Evolutionary conservation across 2,329 filamentous ascomycete species (phyloP), one percentile per base, ranked within the genome.

Genomic region (Diaporthe vaccinii): DNA sequence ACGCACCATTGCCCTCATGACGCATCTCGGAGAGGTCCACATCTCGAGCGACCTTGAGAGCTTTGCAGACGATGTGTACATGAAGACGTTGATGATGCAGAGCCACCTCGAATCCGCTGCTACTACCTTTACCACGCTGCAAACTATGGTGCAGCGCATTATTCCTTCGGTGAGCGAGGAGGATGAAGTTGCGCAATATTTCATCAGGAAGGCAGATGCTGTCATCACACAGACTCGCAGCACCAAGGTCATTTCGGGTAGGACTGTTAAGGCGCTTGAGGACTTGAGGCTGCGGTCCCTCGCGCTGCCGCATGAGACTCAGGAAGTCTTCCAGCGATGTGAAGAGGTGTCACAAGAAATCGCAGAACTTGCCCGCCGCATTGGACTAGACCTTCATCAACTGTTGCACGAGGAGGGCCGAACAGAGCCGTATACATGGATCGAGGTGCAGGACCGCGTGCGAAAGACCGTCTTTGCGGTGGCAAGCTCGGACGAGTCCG

Each of bases 21-120:
- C 91, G n/a, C 95, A 98, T 82, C 89, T 98, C 20, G 93, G 92
- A 14, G 94, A 96, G 81, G 92, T 96, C 31, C 92, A 98, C 80
- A 92, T 98, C 62, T 89, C 91, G 1, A 87, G 89, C 71, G 92
- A 90, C 59, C 86, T 95, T 12, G 91, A 93, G 78, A 92, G 91
- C 80, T 95, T 94, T 82, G 94, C 95, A 0, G 93, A 96, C 80
- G 91, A 95, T 79, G 85, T 96, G 46, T 91, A 95, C 80, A 96
- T 96, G 92, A 91, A 91, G 78, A 91, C 93, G 3, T 83, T 92
- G 62, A 86, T 96, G 77, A 92, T 95, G 84, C 95, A 97, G 82
- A 95, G 92, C 80, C 92, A 96, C 78, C 89, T 98, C 22, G 96
- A 98, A 76, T 95, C 92, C 75, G 91, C 93, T 0, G 94, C 94